These are phyloP conservation scores for Ophiostoma ips DNA, from an alignment of 2,329 filamentous ascomycete species.

Conservation along the genomic window DNA sequence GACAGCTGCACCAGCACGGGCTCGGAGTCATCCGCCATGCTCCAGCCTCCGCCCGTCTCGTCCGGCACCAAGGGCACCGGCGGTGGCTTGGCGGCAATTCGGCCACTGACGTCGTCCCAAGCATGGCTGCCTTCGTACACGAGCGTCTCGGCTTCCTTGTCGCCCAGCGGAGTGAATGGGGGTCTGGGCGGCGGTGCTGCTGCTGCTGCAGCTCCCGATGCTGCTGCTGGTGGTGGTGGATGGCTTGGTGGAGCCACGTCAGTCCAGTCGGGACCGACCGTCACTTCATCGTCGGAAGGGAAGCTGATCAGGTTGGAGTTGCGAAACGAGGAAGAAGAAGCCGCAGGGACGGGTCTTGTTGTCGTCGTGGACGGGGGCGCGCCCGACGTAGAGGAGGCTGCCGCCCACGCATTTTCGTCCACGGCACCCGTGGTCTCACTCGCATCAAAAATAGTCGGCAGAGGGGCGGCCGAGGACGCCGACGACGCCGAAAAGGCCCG, in stretches of 20 bases:
- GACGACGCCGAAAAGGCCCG: slow-evolving; percentile 17
- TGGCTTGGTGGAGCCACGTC: slow-evolving; percentile 20
- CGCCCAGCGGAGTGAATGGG: not conserved
- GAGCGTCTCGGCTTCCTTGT: not conserved
- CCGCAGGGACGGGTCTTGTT: not conserved
- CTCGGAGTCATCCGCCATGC: slow-evolving; percentile 33
- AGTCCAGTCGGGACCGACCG: slow-evolving; percentile 28
- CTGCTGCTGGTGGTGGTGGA: slow-evolving; percentile 10
- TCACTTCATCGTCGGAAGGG: slow-evolving; percentile 24
- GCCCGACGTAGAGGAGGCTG: not conserved
- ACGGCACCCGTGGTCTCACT: slow-evolving; percentile 19
- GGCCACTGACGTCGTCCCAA: slow-evolving; percentile 34
- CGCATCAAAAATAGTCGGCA: slow-evolving; percentile 12
- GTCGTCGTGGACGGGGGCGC: not conserved
- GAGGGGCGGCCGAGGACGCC: too few relatives aligned
- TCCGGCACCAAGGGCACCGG: slow-evolving; percentile 5
- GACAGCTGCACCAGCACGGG: slow-evolving; percentile 20
- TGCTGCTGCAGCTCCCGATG: too few relatives aligned
- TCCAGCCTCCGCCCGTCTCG: slow-evolving; percentile 32
- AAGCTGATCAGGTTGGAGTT: slow-evolving; percentile 15
- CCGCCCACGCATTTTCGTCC: slow-evolving; percentile 23
- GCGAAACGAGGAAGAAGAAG: slow-evolving; percentile 4
- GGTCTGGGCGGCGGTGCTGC: slow-evolving; percentile 12
- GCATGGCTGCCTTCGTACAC: slow-evolving; percentile 19
- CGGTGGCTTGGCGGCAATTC: slow-evolving; percentile 8